Percentiles rank a stretch among this genome's conserved stretches.
These are phyloP conservation scores for Lyophyllum semitale DNA, from an alignment of 768 basidiomycete genomes.

Conservation along the genomic window DNA sequence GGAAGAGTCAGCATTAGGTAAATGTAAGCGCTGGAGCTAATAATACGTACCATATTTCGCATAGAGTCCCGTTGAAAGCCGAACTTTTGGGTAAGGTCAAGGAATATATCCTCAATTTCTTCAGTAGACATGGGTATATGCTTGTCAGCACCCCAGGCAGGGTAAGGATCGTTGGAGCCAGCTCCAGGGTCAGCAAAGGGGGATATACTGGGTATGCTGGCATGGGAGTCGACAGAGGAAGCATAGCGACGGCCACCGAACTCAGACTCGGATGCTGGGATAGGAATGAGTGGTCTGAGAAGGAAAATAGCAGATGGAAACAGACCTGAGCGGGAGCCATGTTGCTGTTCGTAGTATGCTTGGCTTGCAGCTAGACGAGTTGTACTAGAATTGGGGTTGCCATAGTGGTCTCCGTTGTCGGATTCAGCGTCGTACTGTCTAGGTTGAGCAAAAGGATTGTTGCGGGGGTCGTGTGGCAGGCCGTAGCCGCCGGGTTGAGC, in stretches of 20 bases:
- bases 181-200: conserved; percentile 60
- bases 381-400: conserved; percentile 51
- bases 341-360: conserved; percentile 39
- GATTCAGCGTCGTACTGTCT: conserved; percentile 47
- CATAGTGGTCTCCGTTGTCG: conserved; percentile 55
- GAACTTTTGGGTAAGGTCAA: conserved; percentile 98
- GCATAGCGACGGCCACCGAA: conserved; percentile 46
- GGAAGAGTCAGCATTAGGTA: conserved; percentile 12
- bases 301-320: conserved; percentile 3
- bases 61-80: conserved; percentile 96
- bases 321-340: conserved; percentile 24
- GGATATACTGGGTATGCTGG: conserved; percentile 57
- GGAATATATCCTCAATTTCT: conserved; percentile 98
- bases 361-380: conserved; percentile 54
- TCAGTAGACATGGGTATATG: conserved; percentile 97
- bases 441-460: conserved; percentile 31
- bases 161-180: conserved; percentile 71
- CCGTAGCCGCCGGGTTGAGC: conserved; percentile 23
- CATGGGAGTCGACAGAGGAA: conserved; percentile 62
- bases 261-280: conserved; percentile 33
- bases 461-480: conserved; percentile 24
- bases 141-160: conserved; percentile 91
- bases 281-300: conserved; percentile 8
- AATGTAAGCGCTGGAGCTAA: conserved; percentile 8
- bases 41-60: conserved; percentile 79